Evolutionary conservation across 129 eudicot species (phyloP), one percentile per base, ranked within the genome.

Genomic region (Centaurea solstitialis): DNA sequence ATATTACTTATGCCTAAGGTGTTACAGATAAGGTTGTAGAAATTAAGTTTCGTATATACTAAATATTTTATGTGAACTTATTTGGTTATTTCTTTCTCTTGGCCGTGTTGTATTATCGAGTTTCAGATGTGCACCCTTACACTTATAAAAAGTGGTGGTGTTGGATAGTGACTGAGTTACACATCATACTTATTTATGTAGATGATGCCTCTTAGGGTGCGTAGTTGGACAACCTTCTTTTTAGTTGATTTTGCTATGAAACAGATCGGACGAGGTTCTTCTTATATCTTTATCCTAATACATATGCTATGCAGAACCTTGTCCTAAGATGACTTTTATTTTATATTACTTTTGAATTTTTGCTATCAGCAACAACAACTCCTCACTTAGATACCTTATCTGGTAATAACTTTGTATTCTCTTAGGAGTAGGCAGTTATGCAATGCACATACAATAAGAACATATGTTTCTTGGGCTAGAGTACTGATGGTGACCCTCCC

Each of bases 381-480:
- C 26, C 9, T 20, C 20, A 61, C 12, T 10, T n/a, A 21, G 12
- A 61, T 50, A 18, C 67, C 8, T 18, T 6, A 6, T 61, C 18
- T 18, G 9, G 23, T 9, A n/a, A 7, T 18, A n/a, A 61, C 23
- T 13, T 18, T 85, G 45, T 39, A 47, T 68, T 73, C 76, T 11
- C 0, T 40, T 64, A 15, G 76, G 76, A 26, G 30, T 72, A 91
- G 97, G 83, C 90, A 93, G 6, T 82, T 91, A 30, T 91, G 92
- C 85, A 89, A 91, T 86, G 93, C 92, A 22, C 97, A 91, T 77
- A 91, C 97, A 2, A 91, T 90, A 15, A 93, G 93, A 8, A 89
- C 97, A n/a, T 88, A 91, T 84, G 85, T 91, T 85, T 90, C 89
- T 57, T 91, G 93, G 97, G 97, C 92, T 68, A 92, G 97, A 77